Evolutionary conservation across 768 basidiomycete species (phyloP), one percentile per base, ranked within the genome.

Genomic region (Pleurotus giganteus): DNA sequence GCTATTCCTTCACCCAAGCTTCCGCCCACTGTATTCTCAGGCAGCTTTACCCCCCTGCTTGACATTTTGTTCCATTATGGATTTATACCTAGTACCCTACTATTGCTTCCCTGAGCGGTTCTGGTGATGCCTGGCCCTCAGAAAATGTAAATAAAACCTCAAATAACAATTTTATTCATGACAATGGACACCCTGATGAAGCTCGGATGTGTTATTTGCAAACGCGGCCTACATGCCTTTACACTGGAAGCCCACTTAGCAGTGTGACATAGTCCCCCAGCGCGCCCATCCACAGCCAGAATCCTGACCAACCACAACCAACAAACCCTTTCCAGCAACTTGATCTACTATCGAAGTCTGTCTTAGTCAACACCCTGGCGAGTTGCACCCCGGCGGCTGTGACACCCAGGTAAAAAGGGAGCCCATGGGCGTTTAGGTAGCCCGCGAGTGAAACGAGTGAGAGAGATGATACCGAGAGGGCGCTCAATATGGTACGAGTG

Each of bases 271-370:
- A 94, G 69, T 97, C 94, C 12, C 70, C 80, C 9, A 84, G 63
- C 12, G 89, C 79, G 8, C 94, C 94, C 69, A 83, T 80, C 90
- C 89, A 94, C 11, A 96, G 72, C 85, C 86, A 87, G 58, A 91
- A 89, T 0, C 94, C 94, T 24, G 89, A 75, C 86, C 88, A 92
- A 0, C 92, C 92, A 67, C 93, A 96, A 1, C 86, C 85, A 4
- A 83, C 80, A 57, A 99, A 99, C 4, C 91, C 91, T 57, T 78
- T 79, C 94, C 94, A 97, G 65, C 94, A 97, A 68, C 91, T 93
- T 19, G 73, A 63, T 5, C 93, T 78, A 58, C 67, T 71, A 47
- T 95, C 76, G 57, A 94, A 93, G 62, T 97, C 78, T 3, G 92
- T 95, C 27, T 67, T 73, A 61, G 78, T 75, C 17, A 97, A 70